These are phyloP conservation scores for Leishmania aethiopica DNA, from an alignment of 208 protist species.

Conservation along the genomic window DNA sequence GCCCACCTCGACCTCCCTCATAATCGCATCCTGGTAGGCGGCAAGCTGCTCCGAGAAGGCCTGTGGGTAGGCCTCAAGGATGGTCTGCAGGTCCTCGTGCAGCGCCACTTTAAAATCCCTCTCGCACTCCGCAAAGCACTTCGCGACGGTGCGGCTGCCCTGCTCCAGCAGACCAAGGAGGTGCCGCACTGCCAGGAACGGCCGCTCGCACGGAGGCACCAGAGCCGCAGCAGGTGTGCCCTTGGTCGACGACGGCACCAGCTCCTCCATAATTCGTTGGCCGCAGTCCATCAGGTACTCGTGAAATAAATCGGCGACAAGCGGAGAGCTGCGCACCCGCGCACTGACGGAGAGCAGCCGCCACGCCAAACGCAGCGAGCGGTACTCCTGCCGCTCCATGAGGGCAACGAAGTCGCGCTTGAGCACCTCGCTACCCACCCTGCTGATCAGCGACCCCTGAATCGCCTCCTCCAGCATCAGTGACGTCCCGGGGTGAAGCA, in stretches of 20 bases:
- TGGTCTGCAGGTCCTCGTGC: conserved; percentile 89
- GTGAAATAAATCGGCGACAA: conserved; percentile 28
- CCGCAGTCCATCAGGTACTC: conserved; percentile 68
- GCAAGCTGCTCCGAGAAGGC: conserved; percentile 93
- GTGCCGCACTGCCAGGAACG: conserved; percentile 47
- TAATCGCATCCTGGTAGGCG: conserved; percentile 87
- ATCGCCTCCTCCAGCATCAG: conserved; percentile 50
- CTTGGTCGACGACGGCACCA: conserved; percentile 22
- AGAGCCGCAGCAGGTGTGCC: conserved; percentile 14
- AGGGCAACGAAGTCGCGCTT: conserved; percentile 48
- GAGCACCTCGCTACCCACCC: conserved; percentile 37
- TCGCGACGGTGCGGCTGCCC: conserved; percentile 48
- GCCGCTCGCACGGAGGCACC: conserved; percentile 25
- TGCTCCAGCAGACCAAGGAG: conserved; percentile 86
- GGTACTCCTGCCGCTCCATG: conserved; percentile 29
- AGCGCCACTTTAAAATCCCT: conserved; percentile 74
- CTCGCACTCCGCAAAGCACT: conserved; percentile 53
- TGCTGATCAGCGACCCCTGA: conserved; percentile 43
- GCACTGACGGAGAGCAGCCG: conserved; percentile 39
- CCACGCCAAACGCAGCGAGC: conserved; percentile 49
- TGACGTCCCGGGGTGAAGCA: conserved; percentile 45
- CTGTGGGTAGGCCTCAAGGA: conserved; percentile 83
- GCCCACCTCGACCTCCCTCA: conserved; percentile 59
- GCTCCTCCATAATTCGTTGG: conserved; percentile 29
- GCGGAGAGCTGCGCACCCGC: conserved; percentile 21